Percentiles rank a stretch among this genome's conserved stretches.
Conservation (phyloP, 176 grass and related monocot species). For the Aegilops tauschii region DNA sequence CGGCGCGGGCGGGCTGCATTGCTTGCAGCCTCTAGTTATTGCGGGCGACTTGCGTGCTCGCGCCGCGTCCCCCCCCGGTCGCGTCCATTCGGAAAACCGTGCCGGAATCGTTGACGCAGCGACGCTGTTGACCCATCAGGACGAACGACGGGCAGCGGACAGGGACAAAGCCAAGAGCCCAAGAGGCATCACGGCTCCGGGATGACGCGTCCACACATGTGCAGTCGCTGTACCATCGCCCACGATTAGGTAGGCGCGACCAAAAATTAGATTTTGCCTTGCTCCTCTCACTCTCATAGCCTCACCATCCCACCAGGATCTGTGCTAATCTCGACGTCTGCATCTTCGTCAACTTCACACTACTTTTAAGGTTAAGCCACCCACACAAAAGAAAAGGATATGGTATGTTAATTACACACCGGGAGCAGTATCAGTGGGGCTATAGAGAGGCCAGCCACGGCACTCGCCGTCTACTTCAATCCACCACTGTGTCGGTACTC, state of each 20-base stretch:
- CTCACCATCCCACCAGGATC: not conserved
- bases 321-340: not conserved
- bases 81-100: not conserved
- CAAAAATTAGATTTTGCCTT: not conserved
- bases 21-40: not conserved
- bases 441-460: not conserved
- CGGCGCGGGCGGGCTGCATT: not conserved
- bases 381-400: too few species aligned
- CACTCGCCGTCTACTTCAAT: not conserved
- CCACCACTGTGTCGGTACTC: too few species aligned
- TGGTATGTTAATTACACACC: too few species aligned
- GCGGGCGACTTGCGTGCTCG: not conserved
- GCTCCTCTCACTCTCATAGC: not conserved
- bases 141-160: not conserved
- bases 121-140: not conserved
- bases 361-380: not conserved
- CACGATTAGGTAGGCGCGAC: not conserved
- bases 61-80: not conserved
- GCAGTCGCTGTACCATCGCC: not conserved
- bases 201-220: not conserved
- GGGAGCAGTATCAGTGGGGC: not conserved
- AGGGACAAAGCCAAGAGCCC: not conserved
- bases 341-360: constrained; percentile 15
- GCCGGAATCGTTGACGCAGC: constrained; percentile 10
- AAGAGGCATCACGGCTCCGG: not conserved